Base-by-base conservation (phyloP, 768 basidiomycete species). In the Russula sp. region DNA sequence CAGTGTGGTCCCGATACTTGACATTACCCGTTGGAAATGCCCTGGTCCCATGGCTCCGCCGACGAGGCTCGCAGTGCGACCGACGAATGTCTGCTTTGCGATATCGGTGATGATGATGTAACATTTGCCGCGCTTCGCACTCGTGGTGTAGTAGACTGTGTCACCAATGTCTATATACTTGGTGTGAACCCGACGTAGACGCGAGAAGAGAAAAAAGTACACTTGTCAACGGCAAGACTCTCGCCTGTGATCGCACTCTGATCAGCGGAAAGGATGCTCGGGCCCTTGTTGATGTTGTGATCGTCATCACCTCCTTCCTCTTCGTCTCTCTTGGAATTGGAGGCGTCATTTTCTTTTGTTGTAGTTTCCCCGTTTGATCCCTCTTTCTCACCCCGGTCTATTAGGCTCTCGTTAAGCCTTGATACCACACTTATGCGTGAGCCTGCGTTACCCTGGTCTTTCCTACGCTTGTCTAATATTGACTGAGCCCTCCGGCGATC, bases 191-290 rank as follows among this genome's bases (percentile, higher is more conserved):
- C n/a, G 11, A 29, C 25, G 18, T 35, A 22, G 38, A 52, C 29
- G 20, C 14, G 22, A 13, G 20, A 18, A 38, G 14, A 59, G 25
- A 42, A n/a, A 36, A 56, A 34, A 3, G 22, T 65, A 65, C 61
- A 78, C 64, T 80, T 80, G 66, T 80, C 78, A 25, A 76, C 75
- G 11, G 79, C 76, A 14, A 80, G 72, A 20, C 75, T 76, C 66
- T 80, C 79, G 36, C 78, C 78, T 0, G 78, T 79, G 53, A 79
- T 78, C 16, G 77, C 77, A 35, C 73, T 74, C 65, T 80, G 79
- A 64, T 80, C 79, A 38, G 77, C 75, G 16, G 75, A 72, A 61
- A 71, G 69, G 43, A 79, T 53, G 9, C 73, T 73, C 5, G 79
- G 76, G 8, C 79, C 79, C 35, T 73, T 76, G 62, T 76, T 69